phyloP scores from a whole-genome alignment of 2,329 filamentous ascomycete species.

The Cladosporium sphaerospermum region DNA sequence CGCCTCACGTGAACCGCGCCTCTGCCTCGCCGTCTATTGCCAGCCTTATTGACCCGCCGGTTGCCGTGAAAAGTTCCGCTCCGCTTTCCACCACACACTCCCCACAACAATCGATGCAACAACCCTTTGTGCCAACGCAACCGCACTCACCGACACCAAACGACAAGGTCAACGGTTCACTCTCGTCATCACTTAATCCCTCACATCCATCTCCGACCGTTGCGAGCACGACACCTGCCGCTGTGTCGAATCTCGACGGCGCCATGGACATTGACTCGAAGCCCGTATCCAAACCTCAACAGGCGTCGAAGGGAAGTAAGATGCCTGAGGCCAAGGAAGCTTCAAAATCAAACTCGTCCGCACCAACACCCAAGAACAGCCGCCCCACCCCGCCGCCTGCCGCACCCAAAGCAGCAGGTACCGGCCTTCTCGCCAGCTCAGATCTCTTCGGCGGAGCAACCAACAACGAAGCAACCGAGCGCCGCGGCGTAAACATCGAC shows the following conservation, averaged over 20 bases:
- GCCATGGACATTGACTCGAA: conserved; percentile 29
- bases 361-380: not conserved
- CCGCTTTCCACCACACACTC: conserved; percentile 22
- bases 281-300: conserved; percentile 3
- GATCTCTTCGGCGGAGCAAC: conserved; percentile 52
- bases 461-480: conserved; percentile 35
- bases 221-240: conserved; percentile 10
- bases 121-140: conserved; percentile 16
- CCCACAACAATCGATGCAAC: conserved; percentile 15
- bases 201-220: conserved; percentile 14
- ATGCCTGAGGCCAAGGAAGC: conserved; percentile 13
- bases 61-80: conserved; percentile 31
- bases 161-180: conserved; percentile 1
- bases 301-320: not conserved
- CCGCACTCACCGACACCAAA: conserved; percentile 6
- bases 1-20: conserved; percentile 56
- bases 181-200: not conserved
- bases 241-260: conserved; percentile 19
- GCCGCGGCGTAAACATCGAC: conserved; percentile 68
- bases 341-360: conserved; percentile 20
- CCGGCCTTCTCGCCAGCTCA: conserved; percentile 57
- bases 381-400: conserved; percentile 30
- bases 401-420: conserved; percentile 46
- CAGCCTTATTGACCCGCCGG: conserved; percentile 73
- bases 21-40: conserved; percentile 88